A percentile compares a stretch with the other conserved stretches of the same genome.
phyloP scores from a whole-genome alignment of 148 eudicot genomes.

The Arbutus unedo region DNA sequence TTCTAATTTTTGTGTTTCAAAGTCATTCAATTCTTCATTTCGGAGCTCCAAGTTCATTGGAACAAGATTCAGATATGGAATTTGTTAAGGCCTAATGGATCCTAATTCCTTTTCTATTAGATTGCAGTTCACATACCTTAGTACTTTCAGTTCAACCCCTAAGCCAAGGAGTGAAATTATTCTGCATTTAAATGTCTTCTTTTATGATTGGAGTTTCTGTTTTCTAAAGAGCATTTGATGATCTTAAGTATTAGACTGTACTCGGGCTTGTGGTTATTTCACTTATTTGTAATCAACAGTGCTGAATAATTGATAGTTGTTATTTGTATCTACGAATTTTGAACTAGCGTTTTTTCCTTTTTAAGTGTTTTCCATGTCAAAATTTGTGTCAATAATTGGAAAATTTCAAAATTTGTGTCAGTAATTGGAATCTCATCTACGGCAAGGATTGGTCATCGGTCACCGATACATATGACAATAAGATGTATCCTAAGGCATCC shows the following conservation, averaged over 20 bases:
- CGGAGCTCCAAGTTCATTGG: neutral
- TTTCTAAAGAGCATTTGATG: neutral
- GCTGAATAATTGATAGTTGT: neutral
- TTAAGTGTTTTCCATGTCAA: neutral
- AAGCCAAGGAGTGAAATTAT: neutral
- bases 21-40: too few relatives aligned
- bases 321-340: neutral
- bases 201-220: neutral
- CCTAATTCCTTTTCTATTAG: neutral
- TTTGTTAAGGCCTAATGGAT: too few relatives aligned
- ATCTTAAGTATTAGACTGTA: neutral
- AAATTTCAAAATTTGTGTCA: neutral
- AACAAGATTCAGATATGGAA: too few relatives aligned
- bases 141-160: neutral
- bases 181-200: neutral
- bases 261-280: neutral
- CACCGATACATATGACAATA: neutral
- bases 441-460: neutral
- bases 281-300: neutral
- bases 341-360: neutral
- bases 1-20: too few relatives aligned
- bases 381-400: neutral
- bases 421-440: neutral
- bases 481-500: neutral
- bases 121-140: neutral